Evolutionary conservation across 129 eudicot species (phyloP).

Genomic region (Silybum marianum): DNA sequence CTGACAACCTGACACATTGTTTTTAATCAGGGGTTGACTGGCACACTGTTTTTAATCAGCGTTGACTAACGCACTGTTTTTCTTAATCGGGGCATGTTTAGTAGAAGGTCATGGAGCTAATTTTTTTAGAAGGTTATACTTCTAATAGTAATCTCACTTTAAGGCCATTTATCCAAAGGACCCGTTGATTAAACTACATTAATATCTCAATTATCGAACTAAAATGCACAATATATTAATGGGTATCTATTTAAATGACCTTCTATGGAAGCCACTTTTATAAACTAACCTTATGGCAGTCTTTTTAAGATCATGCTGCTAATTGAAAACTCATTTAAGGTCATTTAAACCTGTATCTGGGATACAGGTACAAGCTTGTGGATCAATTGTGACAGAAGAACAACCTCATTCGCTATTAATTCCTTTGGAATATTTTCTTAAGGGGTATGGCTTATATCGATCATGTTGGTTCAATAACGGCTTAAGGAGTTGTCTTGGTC

Average conservation of each 20-base stretch:
- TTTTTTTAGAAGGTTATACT: neutral
- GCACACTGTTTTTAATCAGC: too few species aligned
- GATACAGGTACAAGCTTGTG: constrained; percentile 81
- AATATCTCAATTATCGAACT: neutral
- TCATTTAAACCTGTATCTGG: neutral
- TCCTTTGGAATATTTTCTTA: constrained; percentile 81
- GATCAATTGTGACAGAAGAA: constrained; percentile 96
- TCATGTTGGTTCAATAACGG: constrained; percentile 63
- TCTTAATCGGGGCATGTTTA: too few species aligned
- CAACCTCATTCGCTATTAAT: constrained; percentile 92
- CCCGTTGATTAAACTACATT: too few species aligned
- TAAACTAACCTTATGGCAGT: neutral
- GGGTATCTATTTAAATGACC: neutral
- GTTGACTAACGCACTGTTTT: too few species aligned
- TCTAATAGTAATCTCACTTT: neutral
- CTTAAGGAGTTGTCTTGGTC: constrained; percentile 87
- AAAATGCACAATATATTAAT: neutral
- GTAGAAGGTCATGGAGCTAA: too few species aligned
- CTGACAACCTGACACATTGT: too few species aligned
- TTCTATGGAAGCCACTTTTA: neutral
- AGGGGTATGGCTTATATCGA: constrained; percentile 71
- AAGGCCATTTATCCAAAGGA: too few species aligned
- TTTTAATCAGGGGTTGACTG: too few species aligned
- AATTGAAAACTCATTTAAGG: neutral
- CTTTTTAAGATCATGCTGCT: neutral